Evolutionary conservation across 2,329 filamentous ascomycete genomes (phyloP), one percentile per base, ranked within the genome.

Genomic region (Alternaria metachromatica): DNA sequence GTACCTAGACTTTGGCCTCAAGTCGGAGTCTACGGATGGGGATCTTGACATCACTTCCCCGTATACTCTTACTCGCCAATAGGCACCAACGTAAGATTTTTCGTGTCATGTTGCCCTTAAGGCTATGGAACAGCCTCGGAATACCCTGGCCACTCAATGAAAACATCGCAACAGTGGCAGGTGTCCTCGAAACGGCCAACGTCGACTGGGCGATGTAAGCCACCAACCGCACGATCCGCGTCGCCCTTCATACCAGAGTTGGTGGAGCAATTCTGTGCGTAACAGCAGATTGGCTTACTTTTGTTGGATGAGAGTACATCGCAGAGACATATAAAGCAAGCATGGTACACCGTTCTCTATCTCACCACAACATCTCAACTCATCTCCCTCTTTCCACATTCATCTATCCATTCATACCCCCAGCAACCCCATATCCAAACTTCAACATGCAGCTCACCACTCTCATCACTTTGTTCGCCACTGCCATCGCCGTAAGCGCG

Each of bases 391-490:
- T 23, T 46, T 51, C 12, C 26, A 18, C 25, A 55, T 43, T 12
- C 21, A 46, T 11, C 45, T 18, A 28, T 15, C 30, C 15, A 23
- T 18, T 15, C 13, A 25, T 30, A 11, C 43, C 18, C 11, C 3
- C 13, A 21, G 18, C 18, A 5, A 30, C 2, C 28, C 2, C 11
- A 30, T 12, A 7, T 18, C 20, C 20, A 46, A 26, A 20, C n/a
- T 9, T 12, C 23, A 48, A 46, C 30, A 62, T 66, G 64, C 62
- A 62, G 15, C 48, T 62, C 51, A 43, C 48, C 8, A 28, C 37
- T 18, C 26, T 63, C 58, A 55, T 48, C 26, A n/a, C 58, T 10
- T 33, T 66, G 20, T 28, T 64, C 25, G 58, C 58, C 18, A 46
- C 62, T 18, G 51, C 50, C 9, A 18, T 62, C 15, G 23, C 58